These are phyloP conservation scores for Dactylonectria estremocensis DNA, from an alignment of 2,329 filamentous ascomycete species.

Conservation along the genomic window DNA sequence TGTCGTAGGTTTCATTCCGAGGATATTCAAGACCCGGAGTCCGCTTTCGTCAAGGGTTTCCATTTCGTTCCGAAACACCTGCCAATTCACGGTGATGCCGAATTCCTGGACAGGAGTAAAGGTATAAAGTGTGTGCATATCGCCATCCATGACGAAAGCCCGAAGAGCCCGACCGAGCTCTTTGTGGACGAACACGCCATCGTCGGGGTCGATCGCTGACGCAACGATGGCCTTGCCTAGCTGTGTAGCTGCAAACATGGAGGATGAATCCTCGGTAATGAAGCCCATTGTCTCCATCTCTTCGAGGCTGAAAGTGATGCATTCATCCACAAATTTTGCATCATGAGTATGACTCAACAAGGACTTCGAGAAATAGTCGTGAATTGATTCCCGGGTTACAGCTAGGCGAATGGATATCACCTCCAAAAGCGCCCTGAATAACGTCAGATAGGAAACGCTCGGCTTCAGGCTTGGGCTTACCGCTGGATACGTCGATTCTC, in stretches of 20 bases:
- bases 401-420: slow-evolving; percentile 78
- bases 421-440: slow-evolving; percentile 76
- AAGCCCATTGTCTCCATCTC: slow-evolving; percentile 72
- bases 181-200: slow-evolving; percentile 80
- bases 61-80: slow-evolving; percentile 79
- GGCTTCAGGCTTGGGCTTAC: slow-evolving; percentile 52
- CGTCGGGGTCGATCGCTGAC: slow-evolving; percentile 80
- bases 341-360: slow-evolving; percentile 73
- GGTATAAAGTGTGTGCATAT: slow-evolving; percentile 84
- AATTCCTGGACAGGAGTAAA: slow-evolving; percentile 80
- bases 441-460: slow-evolving; percentile 27
- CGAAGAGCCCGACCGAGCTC: slow-evolving; percentile 78
- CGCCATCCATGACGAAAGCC: slow-evolving; percentile 85
- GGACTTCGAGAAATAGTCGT: slow-evolving; percentile 79
- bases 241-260: slow-evolving; percentile 72
- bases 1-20: slow-evolving; percentile 77
- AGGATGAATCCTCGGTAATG: slow-evolving; percentile 64
- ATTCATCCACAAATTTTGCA: slow-evolving; percentile 62
- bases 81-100: slow-evolving; percentile 76
- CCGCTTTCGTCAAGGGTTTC: slow-evolving; percentile 80
- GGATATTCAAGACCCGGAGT: slow-evolving; percentile 75
- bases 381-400: slow-evolving; percentile 74
- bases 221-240: slow-evolving; percentile 81
- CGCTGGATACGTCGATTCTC: slow-evolving; percentile 79
- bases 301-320: slow-evolving; percentile 72